These are phyloP conservation scores for Geotrichum phurueaensis DNA, from an alignment of 1,139 yeast species.

Conservation along the genomic window DNA sequence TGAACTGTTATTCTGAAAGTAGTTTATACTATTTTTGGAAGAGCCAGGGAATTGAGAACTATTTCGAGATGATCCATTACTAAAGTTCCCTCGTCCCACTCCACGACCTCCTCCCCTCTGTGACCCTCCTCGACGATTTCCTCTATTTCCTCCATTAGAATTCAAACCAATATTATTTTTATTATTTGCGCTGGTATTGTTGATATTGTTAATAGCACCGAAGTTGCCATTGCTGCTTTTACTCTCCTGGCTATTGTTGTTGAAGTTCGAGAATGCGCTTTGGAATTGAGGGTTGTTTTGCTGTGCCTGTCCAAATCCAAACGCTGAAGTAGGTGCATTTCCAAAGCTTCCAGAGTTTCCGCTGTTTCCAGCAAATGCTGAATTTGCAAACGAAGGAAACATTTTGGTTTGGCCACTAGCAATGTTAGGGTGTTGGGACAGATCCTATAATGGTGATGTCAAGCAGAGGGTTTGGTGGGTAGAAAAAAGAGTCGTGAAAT, in stretches of 20 bases:
- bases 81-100: slow-evolving; percentile 4
- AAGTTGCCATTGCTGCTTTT: background rate
- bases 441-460: background rate
- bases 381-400: background rate
- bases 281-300: background rate
- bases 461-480: background rate
- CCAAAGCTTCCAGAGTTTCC: background rate
- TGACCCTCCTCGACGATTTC: background rate
- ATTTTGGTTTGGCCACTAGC: background rate
- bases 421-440: background rate
- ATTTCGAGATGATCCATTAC: slow-evolving; percentile 4
- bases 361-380: background rate
- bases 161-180: background rate
- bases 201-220: background rate
- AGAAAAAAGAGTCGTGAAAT: background rate
- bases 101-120: slow-evolving; percentile 5
- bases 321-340: background rate
- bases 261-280: background rate
- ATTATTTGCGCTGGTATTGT: background rate
- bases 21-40: slow-evolving; percentile 7
- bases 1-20: slow-evolving; percentile 10
- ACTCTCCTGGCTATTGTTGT: background rate
- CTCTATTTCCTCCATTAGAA: background rate
- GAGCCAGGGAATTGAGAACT: background rate
- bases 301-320: background rate